phyloP scores from a whole-genome alignment of 176 grass and related monocot species.

The Rhynchospora tenuis region DNA sequence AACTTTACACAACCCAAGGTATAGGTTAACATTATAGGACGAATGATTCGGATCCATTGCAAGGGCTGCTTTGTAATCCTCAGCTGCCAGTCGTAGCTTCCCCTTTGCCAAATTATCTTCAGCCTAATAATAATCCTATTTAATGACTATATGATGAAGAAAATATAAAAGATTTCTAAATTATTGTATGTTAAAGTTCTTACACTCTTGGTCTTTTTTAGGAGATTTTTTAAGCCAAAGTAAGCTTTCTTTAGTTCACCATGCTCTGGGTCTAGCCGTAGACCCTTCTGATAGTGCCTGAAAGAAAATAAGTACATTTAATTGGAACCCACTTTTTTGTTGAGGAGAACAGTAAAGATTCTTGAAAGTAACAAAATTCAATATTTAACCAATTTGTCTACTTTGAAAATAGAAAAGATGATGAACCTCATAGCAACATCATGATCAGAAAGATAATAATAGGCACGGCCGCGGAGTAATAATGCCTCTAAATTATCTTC shows the following conservation, averaged over 20 bases:
- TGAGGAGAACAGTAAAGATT: not conserved
- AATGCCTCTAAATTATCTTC: constrained; percentile 90
- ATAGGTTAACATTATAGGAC: constrained; percentile 71
- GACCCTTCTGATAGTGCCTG: constrained; percentile 93
- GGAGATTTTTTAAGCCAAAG: constrained; percentile 91
- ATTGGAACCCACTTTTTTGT: not conserved
- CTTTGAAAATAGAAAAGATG: not conserved
- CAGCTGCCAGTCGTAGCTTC: constrained; percentile 72
- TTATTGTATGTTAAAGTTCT: constrained; percentile 21
- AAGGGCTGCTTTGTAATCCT: constrained; percentile 90
- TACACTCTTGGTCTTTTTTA: constrained; percentile 92
- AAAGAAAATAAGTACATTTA: constrained; percentile 1
- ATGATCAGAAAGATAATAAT: constrained; percentile 98
- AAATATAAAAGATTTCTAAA: constrained; percentile 1
- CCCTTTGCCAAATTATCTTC: constrained; percentile 91
- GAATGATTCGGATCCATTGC: constrained; percentile 77
- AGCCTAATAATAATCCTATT: constrained; percentile 43
- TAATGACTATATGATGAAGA: not conserved
- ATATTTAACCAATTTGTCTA: not conserved
- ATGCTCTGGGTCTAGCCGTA: constrained; percentile 90
- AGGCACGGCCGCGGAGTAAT: constrained; percentile 74
- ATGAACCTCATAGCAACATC: constrained; percentile 83
- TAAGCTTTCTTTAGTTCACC: constrained; percentile 94
- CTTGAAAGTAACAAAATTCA: not conserved
- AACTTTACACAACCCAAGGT: constrained; percentile 86